phyloP scores from a whole-genome alignment of 768 basidiomycete species.

The Lactarius hengduanensis region DNA sequence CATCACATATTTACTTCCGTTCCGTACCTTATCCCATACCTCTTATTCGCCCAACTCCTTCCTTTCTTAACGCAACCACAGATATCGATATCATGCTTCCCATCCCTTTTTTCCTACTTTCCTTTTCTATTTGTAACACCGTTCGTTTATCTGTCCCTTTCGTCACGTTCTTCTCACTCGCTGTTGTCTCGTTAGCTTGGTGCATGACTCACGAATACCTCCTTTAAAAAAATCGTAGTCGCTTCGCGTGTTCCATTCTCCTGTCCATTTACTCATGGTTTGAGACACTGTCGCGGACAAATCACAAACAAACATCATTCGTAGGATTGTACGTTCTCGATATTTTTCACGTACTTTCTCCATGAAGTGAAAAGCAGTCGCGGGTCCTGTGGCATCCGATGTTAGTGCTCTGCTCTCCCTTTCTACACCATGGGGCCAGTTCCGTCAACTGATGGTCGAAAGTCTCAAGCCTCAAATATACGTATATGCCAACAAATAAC shows the following conservation, averaged over 20 bases:
- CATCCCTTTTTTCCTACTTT: neutral
- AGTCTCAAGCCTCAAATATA: too few relatives aligned
- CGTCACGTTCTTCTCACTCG: neutral
- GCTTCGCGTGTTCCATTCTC: slow-evolving; percentile 6
- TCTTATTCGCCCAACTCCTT: slow-evolving; percentile 1
- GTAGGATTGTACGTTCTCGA: slow-evolving; percentile 22
- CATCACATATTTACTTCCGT: neutral
- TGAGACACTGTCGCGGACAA: slow-evolving; percentile 15
- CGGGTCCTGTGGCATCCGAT: too few relatives aligned
- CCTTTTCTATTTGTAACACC: slow-evolving; percentile 22
- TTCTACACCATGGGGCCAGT: too few relatives aligned
- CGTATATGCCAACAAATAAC: too few relatives aligned
- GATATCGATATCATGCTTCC: neutral
- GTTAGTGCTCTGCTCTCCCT: too few relatives aligned
- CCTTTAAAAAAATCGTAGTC: slow-evolving; percentile 4
- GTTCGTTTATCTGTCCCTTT: slow-evolving; percentile 13
- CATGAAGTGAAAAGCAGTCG: too few relatives aligned
- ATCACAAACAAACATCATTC: slow-evolving; percentile 15
- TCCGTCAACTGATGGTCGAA: too few relatives aligned
- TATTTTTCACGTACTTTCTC: neutral
- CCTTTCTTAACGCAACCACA: neutral
- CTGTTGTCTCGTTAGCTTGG: neutral
- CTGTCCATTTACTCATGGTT: neutral
- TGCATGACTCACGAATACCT: neutral
- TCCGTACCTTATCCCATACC: neutral